Evolutionary conservation across 805 yeast species (phyloP), one percentile per base, ranked within the genome.

Genomic region (Barnettozyma vustinii): DNA sequence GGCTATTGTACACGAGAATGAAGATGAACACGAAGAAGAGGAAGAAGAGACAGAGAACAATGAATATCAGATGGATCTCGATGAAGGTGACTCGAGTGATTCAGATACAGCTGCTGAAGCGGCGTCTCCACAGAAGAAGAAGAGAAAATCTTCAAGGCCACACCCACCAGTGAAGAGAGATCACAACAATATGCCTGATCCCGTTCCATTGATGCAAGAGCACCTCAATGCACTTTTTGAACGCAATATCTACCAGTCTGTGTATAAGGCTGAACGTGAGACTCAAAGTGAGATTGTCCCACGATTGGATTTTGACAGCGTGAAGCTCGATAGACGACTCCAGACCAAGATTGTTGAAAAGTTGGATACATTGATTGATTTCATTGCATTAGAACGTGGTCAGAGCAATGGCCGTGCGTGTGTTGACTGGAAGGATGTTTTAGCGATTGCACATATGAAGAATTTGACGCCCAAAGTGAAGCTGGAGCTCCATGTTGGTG

Each of bases 81-180:
- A 40, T 33, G 48, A 45, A 33, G 48, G 40, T 30, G 48, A 45
- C 19, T 36, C 39, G 15, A 36, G 23, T 10, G 39, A 36, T 30
- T 30, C 33, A 30, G 39, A 36, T 16, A 13, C n/a, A 3, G 21
- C 39, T 9, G 39, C 21, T 19, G 21, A 39, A 39, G 30, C 9
- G 12, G 20, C 3, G 16, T 19, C 27, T 13, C 41, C 27, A 19
- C 9, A 25, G 43, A 21, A 40, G 44, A 39, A 18, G 15, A 37
- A 37, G 43, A n/a, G 18, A 23, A 44, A 37, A 18, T 33, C 16
- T 18, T 30, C 19, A 27, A 25, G 36, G 36, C 36, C 36, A 9
- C 20, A 18, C 23, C 23, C 39, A 18, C 44, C 33, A 26, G 16
- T 16, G 15, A 23, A 40, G 37, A 32, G 20, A 20, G 26, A 32